Conservation (phyloP, 1,284 basidiomycete genomes). For the Exobasidium cylindrosporum region DNA sequence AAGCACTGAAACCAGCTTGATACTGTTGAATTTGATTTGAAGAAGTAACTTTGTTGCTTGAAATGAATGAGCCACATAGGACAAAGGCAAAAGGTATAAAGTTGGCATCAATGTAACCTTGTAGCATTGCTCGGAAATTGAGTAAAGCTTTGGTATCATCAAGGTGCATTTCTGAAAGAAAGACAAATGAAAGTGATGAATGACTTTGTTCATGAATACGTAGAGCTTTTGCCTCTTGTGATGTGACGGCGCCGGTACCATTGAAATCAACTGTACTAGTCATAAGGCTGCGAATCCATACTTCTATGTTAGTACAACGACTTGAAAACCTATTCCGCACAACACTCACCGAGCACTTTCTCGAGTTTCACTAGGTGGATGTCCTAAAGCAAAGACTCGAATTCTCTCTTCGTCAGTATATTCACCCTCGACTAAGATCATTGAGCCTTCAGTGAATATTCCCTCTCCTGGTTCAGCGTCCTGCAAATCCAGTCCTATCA, state of each 20-base stretch:
- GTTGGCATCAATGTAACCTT: slow-evolving; percentile 83
- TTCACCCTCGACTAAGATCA: slow-evolving; percentile 91
- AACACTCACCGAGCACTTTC: slow-evolving; percentile 24
- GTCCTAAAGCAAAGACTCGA: slow-evolving; percentile 87
- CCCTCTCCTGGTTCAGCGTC: slow-evolving; percentile 84
- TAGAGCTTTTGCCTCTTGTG: slow-evolving; percentile 73
- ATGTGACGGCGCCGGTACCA: slow-evolving; percentile 82
- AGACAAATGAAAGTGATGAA: slow-evolving; percentile 70
- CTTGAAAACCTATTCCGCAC: not conserved
- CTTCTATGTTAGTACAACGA: no score
- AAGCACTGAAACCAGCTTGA: slow-evolving; percentile 75
- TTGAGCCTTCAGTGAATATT: slow-evolving; percentile 91
- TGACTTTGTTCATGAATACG: slow-evolving; percentile 48
- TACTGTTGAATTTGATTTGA: slow-evolving; percentile 18
- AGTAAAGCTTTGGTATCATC: slow-evolving; percentile 79
- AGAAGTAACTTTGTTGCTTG: slow-evolving; percentile 61
- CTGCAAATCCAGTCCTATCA: slow-evolving; percentile 82
- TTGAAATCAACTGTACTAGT: slow-evolving; percentile 77
- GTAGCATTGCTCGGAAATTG: slow-evolving; percentile 78
- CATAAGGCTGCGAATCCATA: slow-evolving; percentile 58
- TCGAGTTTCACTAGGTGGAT: slow-evolving; percentile 67
- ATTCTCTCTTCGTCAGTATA: slow-evolving; percentile 88
- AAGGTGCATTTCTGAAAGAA: slow-evolving; percentile 92
- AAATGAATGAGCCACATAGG: slow-evolving; percentile 90
- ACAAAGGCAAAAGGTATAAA: slow-evolving; percentile 78